Percentiles rank a stretch among this genome's conserved stretches.
Evolutionary conservation across 2,329 filamentous ascomycete genomes (phyloP).

Genomic region (Bretziella fagacearum): DNA sequence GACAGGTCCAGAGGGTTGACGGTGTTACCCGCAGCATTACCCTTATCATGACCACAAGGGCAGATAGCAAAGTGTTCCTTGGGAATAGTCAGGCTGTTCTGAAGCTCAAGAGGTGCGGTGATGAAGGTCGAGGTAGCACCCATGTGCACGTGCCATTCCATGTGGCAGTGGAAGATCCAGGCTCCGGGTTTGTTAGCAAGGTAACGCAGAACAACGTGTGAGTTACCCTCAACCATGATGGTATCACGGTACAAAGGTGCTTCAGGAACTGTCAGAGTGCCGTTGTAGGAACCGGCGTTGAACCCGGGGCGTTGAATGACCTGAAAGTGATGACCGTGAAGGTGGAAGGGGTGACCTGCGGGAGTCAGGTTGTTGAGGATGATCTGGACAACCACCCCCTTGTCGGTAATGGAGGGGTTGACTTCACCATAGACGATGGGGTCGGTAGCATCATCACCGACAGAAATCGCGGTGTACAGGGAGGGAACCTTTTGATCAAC

Average conservation of each 20-base stretch:
- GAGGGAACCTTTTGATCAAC: conserved; percentile 51
- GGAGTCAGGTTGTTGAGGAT: conserved; percentile 35
- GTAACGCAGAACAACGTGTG: conserved; percentile 31
- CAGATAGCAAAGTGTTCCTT: conserved; percentile 27
- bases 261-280: conserved; percentile 20
- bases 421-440: conserved; percentile 27
- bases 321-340: conserved; percentile 40
- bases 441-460: conserved; percentile 29
- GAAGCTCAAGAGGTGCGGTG: conserved; percentile 27
- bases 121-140: conserved; percentile 29
- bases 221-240: conserved; percentile 28
- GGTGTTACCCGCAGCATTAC: conserved; percentile 45
- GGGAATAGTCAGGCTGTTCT: conserved; percentile 30
- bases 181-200: conserved; percentile 29
- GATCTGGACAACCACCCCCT: conserved; percentile 28
- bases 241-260: conserved; percentile 33
- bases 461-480: conserved; percentile 51
- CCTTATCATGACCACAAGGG: conserved; percentile 25
- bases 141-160: conserved; percentile 37
- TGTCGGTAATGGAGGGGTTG: conserved; percentile 25
- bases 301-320: conserved; percentile 23
- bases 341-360: conserved; percentile 34
- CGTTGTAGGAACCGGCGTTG: conserved; percentile 21
- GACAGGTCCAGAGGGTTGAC: conserved; percentile 32
- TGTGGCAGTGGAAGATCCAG: conserved; percentile 35